phyloP scores from a whole-genome alignment of 495 filamentous ascomycete species.

The Extremus antarcticus region DNA sequence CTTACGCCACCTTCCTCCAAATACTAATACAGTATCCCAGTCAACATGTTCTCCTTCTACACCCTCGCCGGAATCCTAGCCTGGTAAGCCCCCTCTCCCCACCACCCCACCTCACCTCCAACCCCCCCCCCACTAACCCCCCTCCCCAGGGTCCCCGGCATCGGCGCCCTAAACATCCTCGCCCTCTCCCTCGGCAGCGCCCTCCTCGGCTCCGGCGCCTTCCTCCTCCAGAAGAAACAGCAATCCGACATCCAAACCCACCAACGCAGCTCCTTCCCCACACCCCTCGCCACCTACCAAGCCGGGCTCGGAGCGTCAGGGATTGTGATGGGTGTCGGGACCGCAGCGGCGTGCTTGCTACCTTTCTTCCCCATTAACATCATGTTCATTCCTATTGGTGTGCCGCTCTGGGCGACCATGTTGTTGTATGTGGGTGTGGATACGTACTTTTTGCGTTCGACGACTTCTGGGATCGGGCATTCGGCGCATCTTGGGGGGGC shows the following conservation, averaged over 20 bases:
- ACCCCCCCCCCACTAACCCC: too few relatives aligned
- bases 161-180: too few relatives aligned
- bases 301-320: conserved; percentile 25
- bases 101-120: too few relatives aligned
- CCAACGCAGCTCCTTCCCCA: not conserved
- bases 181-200: conserved; percentile 21
- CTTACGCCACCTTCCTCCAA: too few relatives aligned
- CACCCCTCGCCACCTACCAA: not conserved
- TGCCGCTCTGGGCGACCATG: conserved; percentile 24
- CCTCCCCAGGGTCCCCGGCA: too few relatives aligned
- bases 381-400: conserved; percentile 23
- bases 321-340: conserved; percentile 26
- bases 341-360: conserved; percentile 18
- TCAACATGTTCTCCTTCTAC: conserved; percentile 27
- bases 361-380: conserved; percentile 9
- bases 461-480: conserved; percentile 18
- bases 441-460: conserved; percentile 19
- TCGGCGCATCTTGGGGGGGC: conserved; percentile 30
- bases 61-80: conserved; percentile 20
- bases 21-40: too few relatives aligned
- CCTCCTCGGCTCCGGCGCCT: conserved; percentile 13
- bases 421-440: conserved; percentile 23
- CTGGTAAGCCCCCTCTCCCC: conserved; percentile 10
- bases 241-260: not conserved
- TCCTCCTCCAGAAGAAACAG: conserved; percentile 5